Evolutionary conservation across 768 basidiomycete species (phyloP).

Genomic region (Nidularia pulvinata): DNA sequence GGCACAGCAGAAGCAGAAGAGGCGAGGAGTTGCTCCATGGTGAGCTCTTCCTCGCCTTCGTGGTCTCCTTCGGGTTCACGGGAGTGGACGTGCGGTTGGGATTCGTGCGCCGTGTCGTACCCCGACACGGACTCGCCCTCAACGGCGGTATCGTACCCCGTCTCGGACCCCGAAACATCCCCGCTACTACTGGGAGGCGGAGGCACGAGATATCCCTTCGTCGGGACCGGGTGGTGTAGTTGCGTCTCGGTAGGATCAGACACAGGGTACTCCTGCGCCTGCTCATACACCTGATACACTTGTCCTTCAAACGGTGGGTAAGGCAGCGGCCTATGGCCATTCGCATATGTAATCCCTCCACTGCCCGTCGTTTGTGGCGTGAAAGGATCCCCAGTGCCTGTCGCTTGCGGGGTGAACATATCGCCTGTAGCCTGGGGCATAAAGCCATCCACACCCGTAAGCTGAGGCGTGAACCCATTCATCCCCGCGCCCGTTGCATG

Average conservation of each 20-base stretch:
- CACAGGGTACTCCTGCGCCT: not conserved
- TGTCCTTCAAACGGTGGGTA: constrained; percentile 13
- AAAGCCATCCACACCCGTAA: constrained; percentile 7
- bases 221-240: too few relatives aligned
- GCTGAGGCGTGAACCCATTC: constrained; percentile 1
- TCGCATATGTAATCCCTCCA: not conserved
- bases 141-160: not conserved
- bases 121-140: not conserved
- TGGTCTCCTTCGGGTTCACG: not conserved
- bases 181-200: not conserved
- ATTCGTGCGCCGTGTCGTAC: not conserved
- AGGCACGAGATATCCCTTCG: not conserved
- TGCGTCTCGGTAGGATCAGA: too few relatives aligned
- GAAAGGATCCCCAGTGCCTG: not conserved
- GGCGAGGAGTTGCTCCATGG: constrained; percentile 15
- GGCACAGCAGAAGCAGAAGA: not conserved
- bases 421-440: not conserved
- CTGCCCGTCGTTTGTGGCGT: not conserved
- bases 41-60: constrained; percentile 11
- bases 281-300: not conserved
- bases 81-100: not conserved
- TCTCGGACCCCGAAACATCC: not conserved
- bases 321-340: constrained; percentile 9
- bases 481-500: too few relatives aligned
- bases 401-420: not conserved